Conservation (phyloP, 805 yeast genomes). For the Maudiozyma turicensis region DNA sequence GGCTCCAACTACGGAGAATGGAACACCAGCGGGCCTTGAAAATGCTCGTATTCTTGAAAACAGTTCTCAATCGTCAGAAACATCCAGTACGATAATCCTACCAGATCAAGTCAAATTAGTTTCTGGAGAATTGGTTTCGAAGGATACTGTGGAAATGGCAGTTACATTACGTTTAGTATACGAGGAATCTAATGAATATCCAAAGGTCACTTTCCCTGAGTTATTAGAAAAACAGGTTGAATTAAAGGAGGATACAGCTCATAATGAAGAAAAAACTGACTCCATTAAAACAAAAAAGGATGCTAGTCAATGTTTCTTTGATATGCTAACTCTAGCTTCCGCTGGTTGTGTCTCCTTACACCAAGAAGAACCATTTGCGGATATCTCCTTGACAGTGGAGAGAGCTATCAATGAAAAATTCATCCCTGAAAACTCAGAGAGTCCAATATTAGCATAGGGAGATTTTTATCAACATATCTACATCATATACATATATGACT, state of each 20-base stretch:
- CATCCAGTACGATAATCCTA: not conserved
- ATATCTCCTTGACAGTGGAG: constrained; percentile 43
- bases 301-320: constrained; percentile 51
- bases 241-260: not conserved
- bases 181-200: too few relatives aligned
- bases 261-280: too few relatives aligned
- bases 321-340: constrained; percentile 72
- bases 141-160: constrained; percentile 23
- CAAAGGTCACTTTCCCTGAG: constrained; percentile 4
- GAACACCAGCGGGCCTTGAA: not conserved
- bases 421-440: constrained; percentile 5
- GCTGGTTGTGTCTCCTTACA: constrained; percentile 55
- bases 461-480: not conserved
- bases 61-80: not conserved
- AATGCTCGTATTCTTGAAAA: not conserved
- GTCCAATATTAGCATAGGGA: not conserved
- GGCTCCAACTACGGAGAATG: too few relatives aligned
- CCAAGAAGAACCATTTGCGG: constrained; percentile 54
- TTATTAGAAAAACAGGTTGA: not conserved
- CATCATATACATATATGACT: not conserved
- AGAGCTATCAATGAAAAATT: constrained; percentile 30
- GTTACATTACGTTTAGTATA: constrained; percentile 10
- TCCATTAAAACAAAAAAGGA: constrained; percentile 10
- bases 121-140: constrained; percentile 19
- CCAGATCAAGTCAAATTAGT: constrained; percentile 10